Conservation (phyloP, 192 early-diverging fungal species). For the Mortierella claussenii region DNA sequence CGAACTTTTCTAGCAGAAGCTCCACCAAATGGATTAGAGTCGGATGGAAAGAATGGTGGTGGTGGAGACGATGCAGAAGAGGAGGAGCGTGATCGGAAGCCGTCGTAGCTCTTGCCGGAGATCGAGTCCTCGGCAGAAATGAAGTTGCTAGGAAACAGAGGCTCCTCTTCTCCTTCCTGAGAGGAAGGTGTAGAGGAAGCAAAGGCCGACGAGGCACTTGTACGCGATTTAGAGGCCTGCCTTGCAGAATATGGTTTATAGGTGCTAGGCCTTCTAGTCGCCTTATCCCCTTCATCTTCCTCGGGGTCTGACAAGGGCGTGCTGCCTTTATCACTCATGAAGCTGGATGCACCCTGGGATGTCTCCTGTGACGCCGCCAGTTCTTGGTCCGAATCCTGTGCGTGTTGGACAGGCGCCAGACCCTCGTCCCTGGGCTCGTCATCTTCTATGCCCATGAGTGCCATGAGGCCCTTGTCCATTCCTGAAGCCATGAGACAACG, state of each 20-base stretch:
- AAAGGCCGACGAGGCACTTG: neutral
- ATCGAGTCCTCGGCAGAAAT: neutral
- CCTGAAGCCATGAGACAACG: slow-evolving; percentile 28
- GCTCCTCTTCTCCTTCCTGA: neutral
- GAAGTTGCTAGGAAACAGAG: neutral
- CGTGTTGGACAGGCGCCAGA: neutral
- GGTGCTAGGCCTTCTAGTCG: neutral
- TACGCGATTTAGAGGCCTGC: neutral
- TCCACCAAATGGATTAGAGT: neutral
- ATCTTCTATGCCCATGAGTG: slow-evolving; percentile 52
- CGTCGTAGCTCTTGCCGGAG: neutral
- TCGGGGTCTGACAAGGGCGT: neutral
- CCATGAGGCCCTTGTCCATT: slow-evolving; percentile 49
- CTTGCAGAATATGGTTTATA: neutral
- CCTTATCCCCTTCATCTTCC: neutral
- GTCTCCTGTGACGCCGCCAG: neutral
- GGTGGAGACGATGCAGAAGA: neutral
- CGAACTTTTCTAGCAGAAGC: neutral
- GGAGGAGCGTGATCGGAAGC: neutral
- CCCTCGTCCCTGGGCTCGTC: slow-evolving; percentile 14
- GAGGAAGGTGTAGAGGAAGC: neutral
- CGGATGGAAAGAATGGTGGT: neutral
- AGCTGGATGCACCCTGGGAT: neutral
- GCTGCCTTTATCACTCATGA: neutral
- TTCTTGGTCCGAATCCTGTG: neutral